Evolutionary conservation across 2,329 filamentous ascomycete species (phyloP).

Genomic region (Escovopsis weberi): DNA sequence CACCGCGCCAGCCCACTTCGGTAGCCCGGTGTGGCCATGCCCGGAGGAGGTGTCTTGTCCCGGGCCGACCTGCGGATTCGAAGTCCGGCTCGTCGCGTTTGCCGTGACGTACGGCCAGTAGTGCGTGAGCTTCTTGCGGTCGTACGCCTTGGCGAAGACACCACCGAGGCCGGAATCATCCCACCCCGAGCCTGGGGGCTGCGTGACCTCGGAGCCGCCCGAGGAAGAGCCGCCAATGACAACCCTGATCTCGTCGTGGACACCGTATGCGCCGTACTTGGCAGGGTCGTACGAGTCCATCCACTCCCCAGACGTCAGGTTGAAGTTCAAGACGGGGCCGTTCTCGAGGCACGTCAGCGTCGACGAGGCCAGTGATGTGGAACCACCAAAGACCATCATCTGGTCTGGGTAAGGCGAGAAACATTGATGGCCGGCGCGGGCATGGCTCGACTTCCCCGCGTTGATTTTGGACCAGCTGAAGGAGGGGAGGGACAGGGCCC

Average conservation of each 20-base stretch:
- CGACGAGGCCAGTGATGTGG: conserved; percentile 20
- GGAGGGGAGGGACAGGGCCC: conserved; percentile 65
- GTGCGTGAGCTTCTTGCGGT: conserved; percentile 37
- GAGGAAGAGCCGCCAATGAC: conserved; percentile 52
- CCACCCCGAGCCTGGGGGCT: conserved; percentile 46
- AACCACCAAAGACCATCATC: conserved; percentile 66
- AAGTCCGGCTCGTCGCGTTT: conserved; percentile 1
- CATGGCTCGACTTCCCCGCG: conserved; percentile 34
- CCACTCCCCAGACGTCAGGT: conserved; percentile 57
- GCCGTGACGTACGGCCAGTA: conserved; percentile 45
- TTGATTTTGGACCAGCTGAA: conserved; percentile 59
- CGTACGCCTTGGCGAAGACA: conserved; percentile 42
- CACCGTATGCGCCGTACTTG: conserved; percentile 48
- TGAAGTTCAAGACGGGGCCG: conserved; percentile 51
- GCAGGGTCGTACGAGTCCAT: conserved; percentile 53
- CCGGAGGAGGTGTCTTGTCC: conserved; percentile 7
- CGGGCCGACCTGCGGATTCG: conserved; percentile 6
- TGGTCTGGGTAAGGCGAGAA: conserved; percentile 64
- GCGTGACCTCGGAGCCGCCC: conserved; percentile 56
- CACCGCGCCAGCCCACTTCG: conserved; percentile 45
- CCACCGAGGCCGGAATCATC: conserved; percentile 28
- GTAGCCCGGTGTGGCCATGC: conserved; percentile 26
- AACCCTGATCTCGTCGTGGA: conserved; percentile 47
- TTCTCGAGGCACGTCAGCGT: conserved; percentile 31
- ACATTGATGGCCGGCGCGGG: conserved; percentile 60